Base-by-base conservation (phyloP, 176 grass and related monocot species). In the Lolium perenne region DNA sequence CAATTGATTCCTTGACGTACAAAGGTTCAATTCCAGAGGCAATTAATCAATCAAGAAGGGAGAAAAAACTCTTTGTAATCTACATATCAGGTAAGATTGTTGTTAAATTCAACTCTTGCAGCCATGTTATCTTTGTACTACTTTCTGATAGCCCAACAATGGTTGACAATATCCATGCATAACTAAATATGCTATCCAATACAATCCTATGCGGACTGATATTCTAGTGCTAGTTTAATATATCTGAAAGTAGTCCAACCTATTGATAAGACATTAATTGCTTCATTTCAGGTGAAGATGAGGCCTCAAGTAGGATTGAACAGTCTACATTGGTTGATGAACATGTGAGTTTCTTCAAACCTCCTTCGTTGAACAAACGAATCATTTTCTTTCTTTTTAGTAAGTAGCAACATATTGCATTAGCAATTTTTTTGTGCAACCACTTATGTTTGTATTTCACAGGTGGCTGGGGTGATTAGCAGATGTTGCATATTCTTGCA, bases 31-130 rank as follows among this genome's bases (percentile, higher is more conserved):
- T 99, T 88, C 38, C 88, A 22, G 87, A 91, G 72, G 90, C 97
- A 83, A 96, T 99, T 75, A 89, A 83, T 80, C 92, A 99, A 88
- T 91, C 97, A 80, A 86, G 76, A 71, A 91, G 68, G 74, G 86
- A 88, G 47, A 99, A 96, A 81, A 99, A 99, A 65, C 92, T 99
- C 22, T 99, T 99, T 92, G 80, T 99, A 74, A 92, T 99, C 40
- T 99, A 96, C 76, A 87, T 96, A 78, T 99, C 97, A 90, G 94
- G 97, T 96, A 78, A 79, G 22, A 82, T 78, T 79, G 11, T 43
- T 80, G 22, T 40, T 70, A 35, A 74, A 38, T 46, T 64, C 2
- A 71, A 53, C 41, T 14, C 41, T 43, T 43, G 41, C 1, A 43
- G 41, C 41, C 41, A 74, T 82, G 54, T 21, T 77, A 12, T 83